Base-by-base conservation (phyloP, 805 yeast genomes). In the Ogataea thermomethanolica region DNA sequence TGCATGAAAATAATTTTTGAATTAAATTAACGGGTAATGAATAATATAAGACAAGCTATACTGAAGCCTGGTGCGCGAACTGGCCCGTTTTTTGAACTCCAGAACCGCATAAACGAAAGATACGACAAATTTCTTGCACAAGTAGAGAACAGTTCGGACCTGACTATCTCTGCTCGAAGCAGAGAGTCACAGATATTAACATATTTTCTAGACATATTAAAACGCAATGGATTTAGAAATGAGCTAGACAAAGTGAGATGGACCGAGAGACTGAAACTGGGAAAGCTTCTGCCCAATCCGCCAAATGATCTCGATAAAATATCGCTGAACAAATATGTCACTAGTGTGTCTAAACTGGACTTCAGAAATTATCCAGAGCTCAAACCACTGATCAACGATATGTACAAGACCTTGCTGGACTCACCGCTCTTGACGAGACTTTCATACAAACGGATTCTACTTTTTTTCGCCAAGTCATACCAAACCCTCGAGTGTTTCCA, bases 401-500 rank as follows among this genome's bases (percentile, higher is more conserved):
- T 47, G 12, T 47, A 41, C 36, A 33, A 37, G 33, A 24, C 32
- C 5, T 25, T 47, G 13, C 35, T 41, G 8, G 37, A 41, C 26
- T 44, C 44, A 9, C n/a, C 36, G 8, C 14, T 29, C 9, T 32
- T 47, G 8, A 31, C 43, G 5, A 26, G 25, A 7, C 39, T 33
- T 2, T 47, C 51, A 4, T 47, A 38, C 37, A 37, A 44, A 11
- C 28, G 40, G 11, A 44, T 47, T 10, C 23, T 47, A 3, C 30
- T 43, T 7, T 41, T 28, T 28, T 47, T 33, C 39, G 48, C 45
- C 22, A 28, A 43, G 24, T 20, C 29, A 14, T 44, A 39, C 29
- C 29, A 27, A 33, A 44, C 51, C 2, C 29, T 47, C 11, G 48
- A 44, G 24, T 44, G 45, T 25, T 44, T 39, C 27, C 17, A 33